Evolutionary conservation across 495 filamentous ascomycete species (phyloP).

Genomic region (Penicillium ochrochloron): DNA sequence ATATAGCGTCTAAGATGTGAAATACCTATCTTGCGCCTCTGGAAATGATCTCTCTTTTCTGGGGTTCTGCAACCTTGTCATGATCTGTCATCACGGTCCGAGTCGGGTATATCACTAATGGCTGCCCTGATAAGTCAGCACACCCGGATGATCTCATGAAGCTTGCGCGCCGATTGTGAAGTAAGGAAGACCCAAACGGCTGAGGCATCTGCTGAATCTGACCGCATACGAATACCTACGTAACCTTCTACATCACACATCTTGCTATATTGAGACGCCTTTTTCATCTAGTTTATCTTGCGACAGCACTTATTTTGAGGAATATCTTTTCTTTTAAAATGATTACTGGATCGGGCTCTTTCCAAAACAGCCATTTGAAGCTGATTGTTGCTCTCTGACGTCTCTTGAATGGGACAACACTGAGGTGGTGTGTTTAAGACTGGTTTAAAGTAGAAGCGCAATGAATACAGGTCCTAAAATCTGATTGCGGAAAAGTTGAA

Average conservation of each 20-base stretch:
- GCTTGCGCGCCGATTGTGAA: too few relatives aligned
- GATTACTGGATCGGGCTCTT: constrained; percentile 2
- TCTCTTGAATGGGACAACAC: constrained; percentile 5
- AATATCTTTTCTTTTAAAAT: neutral
- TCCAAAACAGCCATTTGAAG: constrained; percentile 2
- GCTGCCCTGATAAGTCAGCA: too few relatives aligned
- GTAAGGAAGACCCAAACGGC: neutral
- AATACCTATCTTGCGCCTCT: too few relatives aligned
- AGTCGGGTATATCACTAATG: too few relatives aligned
- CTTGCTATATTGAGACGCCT: constrained; percentile 7
- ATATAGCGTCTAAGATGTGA: too few relatives aligned
- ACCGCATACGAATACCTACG: constrained; percentile 4
- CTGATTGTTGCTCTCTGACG: too few relatives aligned
- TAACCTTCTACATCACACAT: constrained; percentile 4
- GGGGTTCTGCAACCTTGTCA: too few relatives aligned
- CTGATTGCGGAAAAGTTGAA: neutral
- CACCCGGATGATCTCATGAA: too few relatives aligned
- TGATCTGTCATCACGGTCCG: too few relatives aligned
- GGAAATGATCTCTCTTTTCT: too few relatives aligned
- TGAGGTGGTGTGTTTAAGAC: neutral
- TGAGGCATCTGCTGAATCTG: neutral
- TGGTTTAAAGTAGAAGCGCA: neutral
- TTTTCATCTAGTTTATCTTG: constrained; percentile 5
- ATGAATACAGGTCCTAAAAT: constrained; percentile 1
- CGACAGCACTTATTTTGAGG: constrained; percentile 3